Conservation (phyloP, 148 eudicot species). For the Chenopodium berlandieri region DNA sequence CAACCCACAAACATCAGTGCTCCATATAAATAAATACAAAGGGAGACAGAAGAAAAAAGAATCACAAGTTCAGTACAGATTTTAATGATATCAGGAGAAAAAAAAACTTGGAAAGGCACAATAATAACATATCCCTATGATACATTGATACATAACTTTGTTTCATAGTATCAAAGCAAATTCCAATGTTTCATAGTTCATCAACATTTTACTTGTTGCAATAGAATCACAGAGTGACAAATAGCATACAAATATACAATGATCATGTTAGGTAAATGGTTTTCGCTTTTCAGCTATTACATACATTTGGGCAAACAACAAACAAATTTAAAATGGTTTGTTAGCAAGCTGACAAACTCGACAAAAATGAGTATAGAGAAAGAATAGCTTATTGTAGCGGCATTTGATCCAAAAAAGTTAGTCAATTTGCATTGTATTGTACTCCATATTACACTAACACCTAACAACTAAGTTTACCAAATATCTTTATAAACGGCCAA, state of each 20-base stretch:
- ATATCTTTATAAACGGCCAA: background rate
- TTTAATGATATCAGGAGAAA: background rate
- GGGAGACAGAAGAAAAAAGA: background rate
- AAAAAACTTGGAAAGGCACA: background rate
- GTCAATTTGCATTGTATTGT: background rate
- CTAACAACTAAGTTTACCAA: background rate
- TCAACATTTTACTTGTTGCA: background rate
- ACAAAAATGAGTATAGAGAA: background rate
- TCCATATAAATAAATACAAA: background rate
- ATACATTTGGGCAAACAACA: no score
- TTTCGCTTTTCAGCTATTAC: no score
- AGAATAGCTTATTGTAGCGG: no score
- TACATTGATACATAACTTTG: background rate
- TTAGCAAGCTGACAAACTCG: background rate
- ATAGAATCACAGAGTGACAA: background rate
- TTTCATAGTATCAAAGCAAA: background rate
- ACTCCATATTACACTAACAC: background rate
- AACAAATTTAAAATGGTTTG: background rate
- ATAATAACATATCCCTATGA: conserved; percentile 2
- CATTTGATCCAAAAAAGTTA: background rate
- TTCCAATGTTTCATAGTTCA: background rate
- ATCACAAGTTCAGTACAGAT: no score
- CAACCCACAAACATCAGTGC: background rate
- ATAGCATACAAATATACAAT: background rate
- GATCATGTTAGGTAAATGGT: background rate